These are phyloP conservation scores for Trypanosoma melophagium DNA, from an alignment of 208 protist genomes.

Conservation along the genomic window DNA sequence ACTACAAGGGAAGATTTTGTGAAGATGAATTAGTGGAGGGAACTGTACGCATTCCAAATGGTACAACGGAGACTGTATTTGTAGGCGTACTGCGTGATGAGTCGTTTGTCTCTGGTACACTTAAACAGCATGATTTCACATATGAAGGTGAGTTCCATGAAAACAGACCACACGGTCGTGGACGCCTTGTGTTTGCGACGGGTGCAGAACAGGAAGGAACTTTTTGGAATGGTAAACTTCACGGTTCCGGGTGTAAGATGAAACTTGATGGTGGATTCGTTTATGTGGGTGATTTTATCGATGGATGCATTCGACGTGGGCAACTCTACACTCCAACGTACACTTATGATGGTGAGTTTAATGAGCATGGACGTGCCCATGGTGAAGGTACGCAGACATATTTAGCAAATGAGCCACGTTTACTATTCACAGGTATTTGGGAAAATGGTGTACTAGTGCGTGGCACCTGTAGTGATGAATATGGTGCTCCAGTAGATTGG, in stretches of 20 bases:
- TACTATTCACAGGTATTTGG: conserved; percentile 88
- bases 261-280: conserved; percentile 89
- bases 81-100: conserved; percentile 78
- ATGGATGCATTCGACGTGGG: conserved; percentile 75
- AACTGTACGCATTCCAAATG: conserved; percentile 86
- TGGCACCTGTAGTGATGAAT: conserved; percentile 84
- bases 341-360: conserved; percentile 91
- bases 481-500: conserved; percentile 86
- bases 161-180: conserved; percentile 86
- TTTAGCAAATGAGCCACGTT: conserved; percentile 76
- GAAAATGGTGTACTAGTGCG: conserved; percentile 78
- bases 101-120: conserved; percentile 73
- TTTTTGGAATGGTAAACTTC: conserved; percentile 86
- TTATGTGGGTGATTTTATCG: conserved; percentile 86
- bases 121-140: conserved; percentile 80
- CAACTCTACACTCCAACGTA: conserved; percentile 88
- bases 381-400: conserved; percentile 89
- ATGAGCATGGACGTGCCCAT: conserved; percentile 81
- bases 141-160: conserved; percentile 84
- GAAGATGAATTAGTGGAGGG: conserved; percentile 82
- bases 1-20: conserved; percentile 78
- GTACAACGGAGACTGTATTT: conserved; percentile 80
- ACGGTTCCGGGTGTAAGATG: conserved; percentile 86
- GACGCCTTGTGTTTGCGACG: conserved; percentile 68
- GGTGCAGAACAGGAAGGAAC: conserved; percentile 85